Conservation (phyloP, 257 asterid species). For the Leonotis leonurus region DNA sequence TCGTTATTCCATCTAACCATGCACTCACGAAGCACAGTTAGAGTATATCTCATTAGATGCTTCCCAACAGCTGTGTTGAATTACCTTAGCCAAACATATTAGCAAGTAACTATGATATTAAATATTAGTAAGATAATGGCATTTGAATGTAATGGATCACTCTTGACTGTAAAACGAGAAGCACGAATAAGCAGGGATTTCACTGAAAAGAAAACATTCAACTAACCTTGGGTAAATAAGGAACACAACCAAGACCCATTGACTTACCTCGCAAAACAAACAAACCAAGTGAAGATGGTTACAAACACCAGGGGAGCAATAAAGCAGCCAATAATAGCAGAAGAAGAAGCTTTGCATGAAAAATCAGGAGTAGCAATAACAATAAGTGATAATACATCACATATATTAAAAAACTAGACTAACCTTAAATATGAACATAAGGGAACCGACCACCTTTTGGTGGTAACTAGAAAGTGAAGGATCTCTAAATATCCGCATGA, state of each 20-base stretch:
- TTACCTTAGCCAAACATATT: neutral
- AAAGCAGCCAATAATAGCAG: slow-evolving; percentile 8
- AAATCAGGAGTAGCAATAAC: neutral
- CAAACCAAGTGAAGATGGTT: slow-evolving; percentile 18
- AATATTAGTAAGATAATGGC: slow-evolving; percentile 2
- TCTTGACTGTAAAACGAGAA: neutral
- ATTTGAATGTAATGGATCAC: slow-evolving; percentile 3
- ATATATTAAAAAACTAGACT: slow-evolving; percentile 12
- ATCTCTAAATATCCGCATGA: slow-evolving; percentile 94
- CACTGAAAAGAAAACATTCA: slow-evolving; percentile 3
- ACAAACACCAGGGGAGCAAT: slow-evolving; percentile 1
- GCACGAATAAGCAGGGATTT: neutral
- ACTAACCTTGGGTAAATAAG: slow-evolving; percentile 98
- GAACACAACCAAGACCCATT: slow-evolving; percentile 98
- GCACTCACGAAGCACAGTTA: neutral
- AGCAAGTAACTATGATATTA: neutral
- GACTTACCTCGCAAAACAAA: slow-evolving; percentile 60
- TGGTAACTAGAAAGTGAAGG: slow-evolving; percentile 96
- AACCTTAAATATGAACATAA: slow-evolving; percentile 97
- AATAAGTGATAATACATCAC: neutral
- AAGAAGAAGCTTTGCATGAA: neutral
- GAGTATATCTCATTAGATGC: neutral
- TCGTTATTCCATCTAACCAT: too few species aligned
- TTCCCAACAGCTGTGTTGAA: neutral
- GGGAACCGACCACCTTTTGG: slow-evolving; percentile 96